A percentile compares a stretch with the other conserved stretches of the same genome.
Evolutionary conservation across 495 filamentous ascomycete genomes (phyloP).

Genomic region (Filosporella fistucella): DNA sequence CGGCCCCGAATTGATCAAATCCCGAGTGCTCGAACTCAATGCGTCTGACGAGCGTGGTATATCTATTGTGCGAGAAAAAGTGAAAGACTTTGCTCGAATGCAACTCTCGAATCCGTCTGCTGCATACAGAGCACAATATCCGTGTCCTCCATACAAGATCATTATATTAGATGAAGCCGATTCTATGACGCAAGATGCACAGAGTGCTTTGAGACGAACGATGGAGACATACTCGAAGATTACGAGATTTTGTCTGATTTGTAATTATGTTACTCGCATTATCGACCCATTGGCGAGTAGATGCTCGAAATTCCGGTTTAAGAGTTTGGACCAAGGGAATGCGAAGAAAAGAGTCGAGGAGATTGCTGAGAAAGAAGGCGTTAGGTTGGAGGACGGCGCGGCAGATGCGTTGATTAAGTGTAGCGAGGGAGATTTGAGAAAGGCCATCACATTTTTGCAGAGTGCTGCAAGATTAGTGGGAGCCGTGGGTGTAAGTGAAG

Average conservation of each 20-base stretch:
- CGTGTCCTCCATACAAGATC: slow-evolving; percentile 97
- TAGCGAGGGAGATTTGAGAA: slow-evolving; percentile 89
- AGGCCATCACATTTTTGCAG: slow-evolving; percentile 94
- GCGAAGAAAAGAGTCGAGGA: slow-evolving; percentile 69
- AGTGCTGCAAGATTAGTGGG: slow-evolving; percentile 80
- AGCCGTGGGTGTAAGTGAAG: slow-evolving; percentile 33
- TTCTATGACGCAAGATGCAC: slow-evolving; percentile 97
- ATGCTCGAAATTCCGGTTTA: slow-evolving; percentile 98
- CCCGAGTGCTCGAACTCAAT: slow-evolving; percentile 95
- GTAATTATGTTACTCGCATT: slow-evolving; percentile 97
- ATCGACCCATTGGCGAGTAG: slow-evolving; percentile 92
- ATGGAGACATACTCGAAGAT: slow-evolving; percentile 98
- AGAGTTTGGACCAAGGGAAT: slow-evolving; percentile 81
- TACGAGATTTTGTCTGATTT: slow-evolving; percentile 94
- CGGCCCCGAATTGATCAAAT: slow-evolving; percentile 88
- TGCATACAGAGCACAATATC: slow-evolving; percentile 67
- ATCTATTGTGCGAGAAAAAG: slow-evolving; percentile 93
- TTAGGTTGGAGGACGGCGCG: slow-evolving; percentile 71
- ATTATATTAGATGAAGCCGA: slow-evolving; percentile 97
- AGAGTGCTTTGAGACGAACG: slow-evolving; percentile 84
- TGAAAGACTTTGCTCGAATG: slow-evolving; percentile 96
- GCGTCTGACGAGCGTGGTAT: slow-evolving; percentile 98
- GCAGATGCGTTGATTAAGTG: slow-evolving; percentile 79
- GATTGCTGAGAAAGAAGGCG: slow-evolving; percentile 73
- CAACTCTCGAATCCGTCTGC: slow-evolving; percentile 77